Conservation (phyloP, 306 rosid genomes). For the Quercus gilva region DNA sequence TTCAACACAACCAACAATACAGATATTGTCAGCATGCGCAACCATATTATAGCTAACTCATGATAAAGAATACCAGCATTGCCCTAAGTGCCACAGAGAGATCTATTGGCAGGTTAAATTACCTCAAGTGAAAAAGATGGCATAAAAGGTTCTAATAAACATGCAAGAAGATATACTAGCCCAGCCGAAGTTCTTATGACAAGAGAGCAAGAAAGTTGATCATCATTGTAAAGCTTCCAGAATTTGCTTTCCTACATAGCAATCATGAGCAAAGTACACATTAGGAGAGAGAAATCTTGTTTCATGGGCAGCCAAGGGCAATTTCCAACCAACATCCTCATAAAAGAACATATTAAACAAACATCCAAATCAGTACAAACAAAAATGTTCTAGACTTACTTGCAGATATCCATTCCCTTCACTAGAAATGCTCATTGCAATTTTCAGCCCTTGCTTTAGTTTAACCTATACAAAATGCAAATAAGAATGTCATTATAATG, state of each 20-base stretch:
- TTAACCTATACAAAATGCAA: slow-evolving; percentile 57
- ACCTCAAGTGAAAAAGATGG: too few species aligned
- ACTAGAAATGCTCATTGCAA: slow-evolving; percentile 79
- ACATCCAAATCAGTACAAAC: neutral
- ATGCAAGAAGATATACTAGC: slow-evolving; percentile 78
- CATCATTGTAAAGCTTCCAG: slow-evolving; percentile 85
- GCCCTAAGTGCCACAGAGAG: too few species aligned
- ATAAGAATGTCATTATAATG: slow-evolving; percentile 6
- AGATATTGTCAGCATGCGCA: too few species aligned
- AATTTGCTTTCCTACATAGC: slow-evolving; percentile 68
- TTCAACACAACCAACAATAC: too few species aligned
- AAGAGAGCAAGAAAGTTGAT: slow-evolving; percentile 62
- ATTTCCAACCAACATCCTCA: neutral
- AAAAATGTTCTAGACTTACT: slow-evolving; percentile 42
- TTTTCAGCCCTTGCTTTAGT: slow-evolving; percentile 87
- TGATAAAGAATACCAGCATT: too few species aligned
- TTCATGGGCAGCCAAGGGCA: too few species aligned
- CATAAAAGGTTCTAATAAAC: slow-evolving; percentile 30
- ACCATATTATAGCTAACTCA: too few species aligned
- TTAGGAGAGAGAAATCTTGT: too few species aligned
- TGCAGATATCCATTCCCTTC: slow-evolving; percentile 91
- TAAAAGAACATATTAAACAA: neutral
- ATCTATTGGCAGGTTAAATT: too few species aligned
- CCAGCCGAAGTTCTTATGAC: slow-evolving; percentile 90
- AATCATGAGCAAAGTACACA: neutral